These are phyloP conservation scores for Zasmidium cellare DNA, from an alignment of 2,329 filamentous ascomycete species.

Conservation along the genomic window DNA sequence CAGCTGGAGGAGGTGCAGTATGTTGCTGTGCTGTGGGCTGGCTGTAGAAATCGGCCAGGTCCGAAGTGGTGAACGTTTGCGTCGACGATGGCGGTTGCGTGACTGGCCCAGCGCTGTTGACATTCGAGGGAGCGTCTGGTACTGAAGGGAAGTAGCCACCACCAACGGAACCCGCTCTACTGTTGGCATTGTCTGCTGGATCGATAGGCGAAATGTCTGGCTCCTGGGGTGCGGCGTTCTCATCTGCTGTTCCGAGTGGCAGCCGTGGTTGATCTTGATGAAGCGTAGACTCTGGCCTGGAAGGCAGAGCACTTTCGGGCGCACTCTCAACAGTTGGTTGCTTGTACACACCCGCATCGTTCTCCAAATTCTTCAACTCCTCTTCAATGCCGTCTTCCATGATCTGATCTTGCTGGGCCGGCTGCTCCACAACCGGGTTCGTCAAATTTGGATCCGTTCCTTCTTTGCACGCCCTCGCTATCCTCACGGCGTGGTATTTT, in stretches of 20 bases:
- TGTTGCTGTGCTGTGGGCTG: conserved; percentile 13
- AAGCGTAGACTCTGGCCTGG: conserved; percentile 26
- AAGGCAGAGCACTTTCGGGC: conserved; percentile 56
- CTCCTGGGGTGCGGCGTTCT: conserved; percentile 12
- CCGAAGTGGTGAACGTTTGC: conserved; percentile 5
- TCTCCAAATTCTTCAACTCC: conserved; percentile 30
- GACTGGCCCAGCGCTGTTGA: conserved; percentile 14
- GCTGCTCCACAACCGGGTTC: conserved; percentile 69
- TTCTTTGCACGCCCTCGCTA: conserved; percentile 85
- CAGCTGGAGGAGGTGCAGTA: conserved; percentile 6
- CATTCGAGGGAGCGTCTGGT: conserved; percentile 40
- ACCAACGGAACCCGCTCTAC: conserved; percentile 51
- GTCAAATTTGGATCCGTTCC: conserved; percentile 89
- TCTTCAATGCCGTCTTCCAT: conserved; percentile 29
- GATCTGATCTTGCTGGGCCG: conserved; percentile 8
- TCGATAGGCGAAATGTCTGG: conserved; percentile 56
- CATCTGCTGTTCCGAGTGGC: conserved; percentile 22
- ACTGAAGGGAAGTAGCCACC: conserved; percentile 61
- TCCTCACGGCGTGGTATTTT: conserved; percentile 91
- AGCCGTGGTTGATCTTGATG: conserved; percentile 30
- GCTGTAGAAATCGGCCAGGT: conserved; percentile 25
- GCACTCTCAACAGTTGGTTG: conserved; percentile 62
- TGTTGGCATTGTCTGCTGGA: conserved; percentile 31
- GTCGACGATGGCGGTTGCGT: conserved; percentile 10
- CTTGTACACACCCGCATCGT: conserved; percentile 28